These are phyloP conservation scores for Diaporthe sp. DNA, from an alignment of 2,329 filamentous ascomycete species.

Conservation along the genomic window DNA sequence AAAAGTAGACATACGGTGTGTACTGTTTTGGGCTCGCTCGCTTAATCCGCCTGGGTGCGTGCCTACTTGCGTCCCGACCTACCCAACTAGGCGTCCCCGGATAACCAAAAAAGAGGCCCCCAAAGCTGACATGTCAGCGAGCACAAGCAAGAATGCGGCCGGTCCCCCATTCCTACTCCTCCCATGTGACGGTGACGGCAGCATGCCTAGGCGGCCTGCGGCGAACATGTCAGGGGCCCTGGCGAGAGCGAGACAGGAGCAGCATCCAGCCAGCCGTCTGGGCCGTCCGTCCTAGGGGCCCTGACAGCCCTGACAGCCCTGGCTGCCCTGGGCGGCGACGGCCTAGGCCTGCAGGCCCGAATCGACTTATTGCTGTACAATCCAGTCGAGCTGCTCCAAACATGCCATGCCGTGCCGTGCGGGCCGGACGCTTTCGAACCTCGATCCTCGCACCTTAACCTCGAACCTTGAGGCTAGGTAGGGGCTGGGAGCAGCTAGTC, in stretches of 20 bases:
- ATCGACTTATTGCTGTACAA: not conserved
- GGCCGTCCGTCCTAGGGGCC: not conserved
- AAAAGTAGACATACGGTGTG: conserved; percentile 6
- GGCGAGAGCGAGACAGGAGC: not conserved
- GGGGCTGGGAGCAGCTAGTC: not conserved
- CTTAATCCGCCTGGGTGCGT: conserved; percentile 17
- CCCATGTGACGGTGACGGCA: conserved; percentile 30
- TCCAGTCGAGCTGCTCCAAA: conserved; percentile 14
- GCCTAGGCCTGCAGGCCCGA: conserved; percentile 22
- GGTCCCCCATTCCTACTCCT: conserved; percentile 16
- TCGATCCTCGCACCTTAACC: not conserved
- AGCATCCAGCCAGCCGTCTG: not conserved
- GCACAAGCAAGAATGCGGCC: conserved; percentile 19
- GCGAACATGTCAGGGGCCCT: conserved; percentile 10
- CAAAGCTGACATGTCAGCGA: conserved; percentile 29
- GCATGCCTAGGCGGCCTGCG: not conserved
- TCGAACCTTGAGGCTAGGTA: not conserved
- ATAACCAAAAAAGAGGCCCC: conserved; percentile 6
- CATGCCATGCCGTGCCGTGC: conserved; percentile 24
- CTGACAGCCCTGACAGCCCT: no score
- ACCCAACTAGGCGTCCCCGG: conserved; percentile 9
- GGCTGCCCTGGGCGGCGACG: not conserved
- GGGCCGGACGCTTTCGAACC: not conserved
- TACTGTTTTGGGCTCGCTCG: conserved; percentile 21
- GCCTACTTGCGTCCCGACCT: conserved; percentile 1